These are phyloP conservation scores for Epicoccum sorghinum DNA, from an alignment of 2,329 filamentous ascomycete species.

Conservation along the genomic window DNA sequence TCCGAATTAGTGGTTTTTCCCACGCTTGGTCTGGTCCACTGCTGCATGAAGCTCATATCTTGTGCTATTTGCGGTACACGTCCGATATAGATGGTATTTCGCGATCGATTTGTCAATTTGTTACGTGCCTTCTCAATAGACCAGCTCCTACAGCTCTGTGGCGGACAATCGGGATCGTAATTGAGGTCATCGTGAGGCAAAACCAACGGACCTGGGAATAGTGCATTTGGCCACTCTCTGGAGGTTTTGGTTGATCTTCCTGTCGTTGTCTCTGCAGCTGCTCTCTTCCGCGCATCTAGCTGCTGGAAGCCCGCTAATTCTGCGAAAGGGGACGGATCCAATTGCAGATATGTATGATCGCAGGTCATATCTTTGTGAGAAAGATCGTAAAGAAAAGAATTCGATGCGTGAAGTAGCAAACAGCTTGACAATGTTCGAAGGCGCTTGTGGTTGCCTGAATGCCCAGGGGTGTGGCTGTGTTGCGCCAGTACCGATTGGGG, in stretches of 20 bases:
- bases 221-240: constrained; percentile 15
- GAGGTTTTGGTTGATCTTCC: constrained; percentile 4
- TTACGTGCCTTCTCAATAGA: constrained; percentile 52
- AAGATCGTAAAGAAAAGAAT: neutral
- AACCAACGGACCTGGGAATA: constrained; percentile 65
- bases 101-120: constrained; percentile 52
- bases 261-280: constrained; percentile 29
- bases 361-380: neutral
- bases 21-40: constrained; percentile 50
- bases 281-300: constrained; percentile 28
- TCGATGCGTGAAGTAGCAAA: too few species aligned
- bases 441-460: neutral
- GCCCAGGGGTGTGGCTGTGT: neutral
- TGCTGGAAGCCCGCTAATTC: constrained; percentile 42
- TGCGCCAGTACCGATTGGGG: neutral
- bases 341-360: neutral
- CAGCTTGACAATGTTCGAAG: neutral
- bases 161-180: constrained; percentile 56
- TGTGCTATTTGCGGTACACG: constrained; percentile 51
- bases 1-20: too few species aligned
- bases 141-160: constrained; percentile 63
- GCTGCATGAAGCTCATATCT: constrained; percentile 48
- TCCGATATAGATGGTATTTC: constrained; percentile 62
- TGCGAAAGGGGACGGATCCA: constrained; percentile 43
- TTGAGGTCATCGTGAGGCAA: constrained; percentile 66